Conservation (phyloP, 352 stramenopile species). For the Globisporangium recalcitrans region DNA sequence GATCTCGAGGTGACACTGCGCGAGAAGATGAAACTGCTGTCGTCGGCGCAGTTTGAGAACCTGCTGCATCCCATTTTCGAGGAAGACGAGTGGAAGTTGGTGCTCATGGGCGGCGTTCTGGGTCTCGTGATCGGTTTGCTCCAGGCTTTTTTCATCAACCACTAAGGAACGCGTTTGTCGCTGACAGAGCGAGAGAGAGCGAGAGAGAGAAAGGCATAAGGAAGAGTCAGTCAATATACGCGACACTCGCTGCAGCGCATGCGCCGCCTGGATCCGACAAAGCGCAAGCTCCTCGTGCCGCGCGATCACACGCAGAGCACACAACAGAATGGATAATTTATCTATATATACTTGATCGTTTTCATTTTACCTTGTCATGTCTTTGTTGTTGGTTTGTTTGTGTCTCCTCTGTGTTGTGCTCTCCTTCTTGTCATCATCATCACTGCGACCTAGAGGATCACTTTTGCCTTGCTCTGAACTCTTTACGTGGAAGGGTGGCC, state of each 20-base stretch:
- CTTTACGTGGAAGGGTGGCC: constrained; percentile 8
- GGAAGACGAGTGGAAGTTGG: constrained; percentile 98
- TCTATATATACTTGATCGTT: constrained; percentile 36
- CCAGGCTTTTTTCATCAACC: constrained; percentile 89
- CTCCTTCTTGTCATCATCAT: too few species aligned
- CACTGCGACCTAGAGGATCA: neutral
- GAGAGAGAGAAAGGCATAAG: neutral
- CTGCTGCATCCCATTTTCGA: constrained; percentile 98
- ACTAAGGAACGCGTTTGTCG: constrained; percentile 29
- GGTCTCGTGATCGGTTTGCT: constrained; percentile 88
- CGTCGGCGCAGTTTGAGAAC: constrained; percentile 90
- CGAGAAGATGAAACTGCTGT: constrained; percentile 89
- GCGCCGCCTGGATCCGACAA: neutral
- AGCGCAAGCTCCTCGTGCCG: constrained; percentile 7
- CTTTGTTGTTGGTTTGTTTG: too few species aligned
- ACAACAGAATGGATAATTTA: constrained; percentile 41
- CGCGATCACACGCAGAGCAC: constrained; percentile 7
- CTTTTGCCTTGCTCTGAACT: constrained; percentile 1
- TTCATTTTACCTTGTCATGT: constrained; percentile 9
- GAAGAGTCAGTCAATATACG: constrained; percentile 2
- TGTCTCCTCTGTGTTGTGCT: neutral
- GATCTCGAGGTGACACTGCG: constrained; percentile 89
- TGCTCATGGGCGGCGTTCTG: constrained; percentile 93
- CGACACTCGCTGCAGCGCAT: neutral
- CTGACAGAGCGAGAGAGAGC: neutral